Evolutionary conservation across 106 monocot genomes (phyloP).

Genomic region (Hemerocallis citrina): DNA sequence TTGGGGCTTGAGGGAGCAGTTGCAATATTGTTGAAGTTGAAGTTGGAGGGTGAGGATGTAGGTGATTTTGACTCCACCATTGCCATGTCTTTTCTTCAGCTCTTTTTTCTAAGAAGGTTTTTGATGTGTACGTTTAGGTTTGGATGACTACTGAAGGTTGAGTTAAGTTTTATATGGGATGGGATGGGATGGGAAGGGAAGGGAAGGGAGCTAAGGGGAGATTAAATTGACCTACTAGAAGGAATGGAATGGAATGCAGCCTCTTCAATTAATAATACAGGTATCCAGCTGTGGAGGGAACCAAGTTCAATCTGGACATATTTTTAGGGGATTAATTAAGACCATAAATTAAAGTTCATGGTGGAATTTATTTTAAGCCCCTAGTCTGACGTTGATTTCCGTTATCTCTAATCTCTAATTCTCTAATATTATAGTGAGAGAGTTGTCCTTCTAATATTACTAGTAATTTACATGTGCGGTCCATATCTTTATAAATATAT

Average conservation of each 20-base stretch:
- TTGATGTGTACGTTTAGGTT: not conserved
- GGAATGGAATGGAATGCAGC: not conserved
- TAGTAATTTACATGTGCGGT: no score
- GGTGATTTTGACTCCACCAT: slow-evolving; percentile 10
- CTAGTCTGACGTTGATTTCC: no score
- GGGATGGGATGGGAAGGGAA: not conserved
- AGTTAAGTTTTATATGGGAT: not conserved
- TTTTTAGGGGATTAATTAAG: no score
- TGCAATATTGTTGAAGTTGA: slow-evolving; percentile 3
- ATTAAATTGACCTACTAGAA: not conserved
- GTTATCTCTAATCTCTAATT: no score
- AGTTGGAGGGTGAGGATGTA: slow-evolving; percentile 3
- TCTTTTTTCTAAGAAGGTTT: not conserved
- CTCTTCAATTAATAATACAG: no score
- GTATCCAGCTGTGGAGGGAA: no score
- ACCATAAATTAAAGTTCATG: no score
- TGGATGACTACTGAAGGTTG: not conserved
- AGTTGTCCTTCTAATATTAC: no score
- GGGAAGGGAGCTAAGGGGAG: not conserved
- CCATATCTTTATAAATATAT: no score
- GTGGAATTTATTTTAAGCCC: no score
- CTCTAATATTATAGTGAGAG: no score
- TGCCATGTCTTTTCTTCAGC: slow-evolving; percentile 20
- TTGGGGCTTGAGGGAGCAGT: slow-evolving; percentile 34
- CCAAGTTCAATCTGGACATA: no score